phyloP scores from a whole-genome alignment of 2,329 filamentous ascomycete species.

The Helotiales sp. region DNA sequence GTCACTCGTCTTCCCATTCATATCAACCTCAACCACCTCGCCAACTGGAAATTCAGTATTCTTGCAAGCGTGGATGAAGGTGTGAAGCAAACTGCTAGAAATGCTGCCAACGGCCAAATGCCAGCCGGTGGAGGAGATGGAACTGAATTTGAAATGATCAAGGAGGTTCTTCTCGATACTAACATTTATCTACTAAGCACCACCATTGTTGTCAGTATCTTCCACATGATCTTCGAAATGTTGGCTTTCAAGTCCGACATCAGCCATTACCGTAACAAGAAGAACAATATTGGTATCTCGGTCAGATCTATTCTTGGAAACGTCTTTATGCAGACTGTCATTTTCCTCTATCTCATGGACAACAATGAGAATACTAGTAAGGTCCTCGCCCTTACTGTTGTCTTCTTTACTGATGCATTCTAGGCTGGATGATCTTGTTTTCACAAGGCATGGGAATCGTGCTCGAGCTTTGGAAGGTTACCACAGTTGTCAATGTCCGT shows the following conservation, averaged over 20 bases:
- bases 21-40: slow-evolving; percentile 78
- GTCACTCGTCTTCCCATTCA: slow-evolving; percentile 79
- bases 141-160: slow-evolving; percentile 94
- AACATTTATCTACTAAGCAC: slow-evolving; percentile 88
- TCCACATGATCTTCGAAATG: slow-evolving; percentile 94
- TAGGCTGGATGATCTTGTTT: slow-evolving; percentile 92
- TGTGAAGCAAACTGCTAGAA: slow-evolving; percentile 77
- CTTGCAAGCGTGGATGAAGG: slow-evolving; percentile 84
- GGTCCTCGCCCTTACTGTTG: not conserved
- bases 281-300: slow-evolving; percentile 96
- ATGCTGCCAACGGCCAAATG: slow-evolving; percentile 63
- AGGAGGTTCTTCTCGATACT: slow-evolving; percentile 90
- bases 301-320: slow-evolving; percentile 95
- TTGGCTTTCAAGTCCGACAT: slow-evolving; percentile 98
- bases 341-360: slow-evolving; percentile 95
- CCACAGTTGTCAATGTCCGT: slow-evolving; percentile 88
- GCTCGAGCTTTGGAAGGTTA: slow-evolving; percentile 90
- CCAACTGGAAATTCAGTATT: slow-evolving; percentile 86
- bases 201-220: slow-evolving; percentile 79
- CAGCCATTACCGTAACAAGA: slow-evolving; percentile 98
- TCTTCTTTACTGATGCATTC: not conserved
- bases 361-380: slow-evolving; percentile 88
- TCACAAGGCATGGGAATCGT: slow-evolving; percentile 70
- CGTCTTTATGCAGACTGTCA: slow-evolving; percentile 94
- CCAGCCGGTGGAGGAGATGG: slow-evolving; percentile 79